Base-by-base conservation (phyloP, 306 rosid genomes). In the Glycine tomentella region DNA sequence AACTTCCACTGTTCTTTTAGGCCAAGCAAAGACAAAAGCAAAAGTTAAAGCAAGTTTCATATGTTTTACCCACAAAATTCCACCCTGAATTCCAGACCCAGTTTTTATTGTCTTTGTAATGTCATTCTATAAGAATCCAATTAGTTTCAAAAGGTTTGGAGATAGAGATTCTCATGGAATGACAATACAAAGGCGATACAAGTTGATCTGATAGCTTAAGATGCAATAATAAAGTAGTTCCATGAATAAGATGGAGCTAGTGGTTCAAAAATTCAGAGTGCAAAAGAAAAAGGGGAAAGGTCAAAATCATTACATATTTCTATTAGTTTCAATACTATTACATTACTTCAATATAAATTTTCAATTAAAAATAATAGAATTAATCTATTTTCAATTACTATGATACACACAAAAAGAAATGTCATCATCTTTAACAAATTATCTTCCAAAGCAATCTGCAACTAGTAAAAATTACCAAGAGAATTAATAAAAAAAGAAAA, bases 1-100 rank as follows among this genome's bases (percentile, higher is more conserved):
- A 65, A 65, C 49, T 59, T 20, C 40, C n/a, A 59, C 15, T 57
- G 34, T 57, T 16, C 34, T 59, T 59, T 59, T 25, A 25, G 66
- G 66, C 66, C 40, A 59, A 59, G 66, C 13, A 36, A 65, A 65
- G n/a, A n/a, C n/a, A n/a, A n/a, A n/a, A n/a, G n/a, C n/a, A n/a
- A n/a, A n/a, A 65, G 49, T 34, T 64, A 59, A 65, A 34, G 31
- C 49, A 2, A 12, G 69, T 64, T 64, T 38, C 70, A 38, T 65
- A 65, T 13, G 25, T 65, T 38, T 38, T 38, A 65, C 48, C 70
- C 14, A 7, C 46, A 65, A 16, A 59, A 34, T 59, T 59, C 66
- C 14, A 59, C 40, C 66, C 66, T 31, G 25, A 59, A 59, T 10
- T 59, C 40, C 38, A 59, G 66, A 10, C 6, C 25, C n/a, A 42